Evolutionary conservation across 345 rosid genomes (phyloP).

Genomic region (Sisymbrium altissimum): DNA sequence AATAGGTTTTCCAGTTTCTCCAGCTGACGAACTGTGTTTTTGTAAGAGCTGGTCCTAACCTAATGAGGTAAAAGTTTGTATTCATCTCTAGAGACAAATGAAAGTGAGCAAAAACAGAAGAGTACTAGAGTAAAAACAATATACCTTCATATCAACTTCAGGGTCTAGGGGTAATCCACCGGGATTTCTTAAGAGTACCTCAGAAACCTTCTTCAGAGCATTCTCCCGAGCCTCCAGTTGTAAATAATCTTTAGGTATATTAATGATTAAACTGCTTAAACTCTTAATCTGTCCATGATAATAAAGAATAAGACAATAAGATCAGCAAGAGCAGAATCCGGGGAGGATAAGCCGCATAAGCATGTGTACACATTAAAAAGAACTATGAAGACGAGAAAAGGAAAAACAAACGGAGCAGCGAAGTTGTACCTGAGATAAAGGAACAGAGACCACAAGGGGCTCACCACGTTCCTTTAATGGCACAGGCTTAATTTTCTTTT

Average conservation of each 20-base stretch:
- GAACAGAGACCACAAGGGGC: constrained; percentile 72
- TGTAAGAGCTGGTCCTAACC: constrained; percentile 78
- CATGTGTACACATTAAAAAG: neutral
- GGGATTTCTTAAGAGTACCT: constrained; percentile 75
- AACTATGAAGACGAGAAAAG: neutral
- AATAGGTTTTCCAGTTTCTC: constrained; percentile 87
- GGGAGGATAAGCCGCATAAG: neutral
- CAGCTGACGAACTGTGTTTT: constrained; percentile 67
- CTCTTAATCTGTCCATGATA: constrained; percentile 54
- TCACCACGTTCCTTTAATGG: constrained; percentile 75
- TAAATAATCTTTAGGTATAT: constrained; percentile 77
- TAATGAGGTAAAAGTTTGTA: constrained; percentile 32
- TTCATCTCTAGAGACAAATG: neutral
- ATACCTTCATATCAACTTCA: constrained; percentile 86
- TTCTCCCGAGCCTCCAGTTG: constrained; percentile 86
- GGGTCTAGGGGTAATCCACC: constrained; percentile 81
- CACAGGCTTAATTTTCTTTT: constrained; percentile 55
- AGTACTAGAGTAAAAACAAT: neutral
- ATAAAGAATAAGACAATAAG: constrained; percentile 25
- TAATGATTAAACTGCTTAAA: constrained; percentile 75
- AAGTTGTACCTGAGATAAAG: constrained; percentile 62
- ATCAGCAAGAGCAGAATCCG: neutral
- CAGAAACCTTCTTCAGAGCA: constrained; percentile 71
- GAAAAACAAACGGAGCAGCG: neutral
- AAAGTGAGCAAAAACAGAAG: constrained; percentile 13